Evolutionary conservation across 352 stramenopile species (phyloP), one percentile per base, ranked within the genome.

Genomic region (Pythium aristosporum): DNA sequence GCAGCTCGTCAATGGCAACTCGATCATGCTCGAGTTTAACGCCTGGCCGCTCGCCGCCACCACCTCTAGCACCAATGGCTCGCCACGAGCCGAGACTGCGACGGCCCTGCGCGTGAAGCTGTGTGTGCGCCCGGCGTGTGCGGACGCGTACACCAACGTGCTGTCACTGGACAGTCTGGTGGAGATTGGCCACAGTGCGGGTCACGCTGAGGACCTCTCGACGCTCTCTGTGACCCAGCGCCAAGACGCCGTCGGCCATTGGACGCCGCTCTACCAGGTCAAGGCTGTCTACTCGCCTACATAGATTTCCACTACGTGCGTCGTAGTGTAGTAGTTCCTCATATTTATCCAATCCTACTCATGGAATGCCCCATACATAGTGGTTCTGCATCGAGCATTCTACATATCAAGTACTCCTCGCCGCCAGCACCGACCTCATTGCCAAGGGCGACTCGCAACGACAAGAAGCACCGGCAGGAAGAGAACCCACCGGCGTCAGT

Each of bases 11-110:
- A 23, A 66, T 64, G 2, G 52, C 52, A 8, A 72, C 25, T 64
- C 54, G 50, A 71, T 85, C 53, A 61, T 74, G 30, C 57, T 82
- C 41, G 76, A 82, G 62, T 74, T 80, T 37, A 58, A 36, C 30
- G 74, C 64, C 21, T 76, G 57, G 56, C 64, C 64, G 16, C 15
- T 39, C 5, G 55, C 47, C 12, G 5, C 8, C 18, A 2, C 20
- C 18, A 53, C 21, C 21, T 20, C 44, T 10, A 50, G 47, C 18
- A 32, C 21, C 12, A 23, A 60, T 18, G 28, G 12, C 13, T 34
- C 16, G 16, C 28, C 10, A 16, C 28, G 21, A 2, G 12, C 50
- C 2, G 7, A 18, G 8, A 12, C 2, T 4, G 12, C 42, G 8
- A 57, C 42, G 6, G 63, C 56, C 0, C 8, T 63, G 13, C 62